A percentile compares a stretch with the other conserved stretches of the same genome.
Evolutionary conservation across 2,329 filamentous ascomycete species (phyloP).

Genomic region (Trichophyton schoenleinii): DNA sequence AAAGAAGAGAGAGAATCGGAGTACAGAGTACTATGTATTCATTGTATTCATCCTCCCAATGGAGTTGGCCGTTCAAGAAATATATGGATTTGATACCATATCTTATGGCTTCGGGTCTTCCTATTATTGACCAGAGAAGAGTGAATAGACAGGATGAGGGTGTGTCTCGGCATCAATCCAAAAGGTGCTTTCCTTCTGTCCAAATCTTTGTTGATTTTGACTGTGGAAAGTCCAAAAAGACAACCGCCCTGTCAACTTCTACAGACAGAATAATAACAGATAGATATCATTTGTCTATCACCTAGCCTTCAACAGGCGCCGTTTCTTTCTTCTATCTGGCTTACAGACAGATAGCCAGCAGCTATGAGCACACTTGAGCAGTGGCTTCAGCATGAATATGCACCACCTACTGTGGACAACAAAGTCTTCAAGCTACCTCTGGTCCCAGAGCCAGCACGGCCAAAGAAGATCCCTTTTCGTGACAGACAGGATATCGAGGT

Average conservation of each 20-base stretch:
- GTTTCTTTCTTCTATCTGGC: neutral
- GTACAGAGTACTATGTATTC: neutral
- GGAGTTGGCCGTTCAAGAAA: no score
- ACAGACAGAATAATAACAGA: neutral
- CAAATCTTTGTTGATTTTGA: neutral
- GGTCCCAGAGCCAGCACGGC: neutral
- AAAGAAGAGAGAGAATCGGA: no score
- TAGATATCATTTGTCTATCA: neutral
- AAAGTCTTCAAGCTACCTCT: conserved; percentile 2
- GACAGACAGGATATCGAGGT: conserved; percentile 2
- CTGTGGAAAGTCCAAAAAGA: neutral
- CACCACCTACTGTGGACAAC: neutral
- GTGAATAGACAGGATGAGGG: neutral
- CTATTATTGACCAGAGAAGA: neutral
- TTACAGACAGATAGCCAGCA: neutral
- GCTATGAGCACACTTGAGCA: neutral
- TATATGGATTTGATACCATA: neutral
- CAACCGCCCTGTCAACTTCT: neutral
- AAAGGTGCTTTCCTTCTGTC: neutral
- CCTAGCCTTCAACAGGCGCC: no score
- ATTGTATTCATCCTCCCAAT: neutral
- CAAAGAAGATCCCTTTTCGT: neutral
- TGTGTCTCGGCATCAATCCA: neutral
- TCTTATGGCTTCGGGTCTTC: neutral
- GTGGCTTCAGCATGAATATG: conserved; percentile 3